Evolutionary conservation across 2,329 filamentous ascomycete genomes (phyloP).

Genomic region (Stagonosporopsis vannaccii): DNA sequence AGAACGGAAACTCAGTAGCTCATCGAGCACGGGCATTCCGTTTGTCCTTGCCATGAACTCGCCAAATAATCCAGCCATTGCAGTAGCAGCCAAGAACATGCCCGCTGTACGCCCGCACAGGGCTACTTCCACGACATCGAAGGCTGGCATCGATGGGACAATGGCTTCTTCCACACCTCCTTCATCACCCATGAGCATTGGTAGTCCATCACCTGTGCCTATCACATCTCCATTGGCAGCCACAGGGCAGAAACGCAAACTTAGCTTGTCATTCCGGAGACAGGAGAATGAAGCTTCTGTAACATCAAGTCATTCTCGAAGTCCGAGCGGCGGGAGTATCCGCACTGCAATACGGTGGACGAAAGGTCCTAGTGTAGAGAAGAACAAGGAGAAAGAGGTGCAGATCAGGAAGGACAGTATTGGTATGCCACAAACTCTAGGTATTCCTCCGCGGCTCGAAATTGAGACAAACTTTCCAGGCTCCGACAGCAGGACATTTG

Average conservation of each 20-base stretch:
- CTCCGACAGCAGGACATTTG: background rate
- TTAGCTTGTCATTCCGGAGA: slow-evolving; percentile 16
- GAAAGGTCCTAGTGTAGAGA: slow-evolving; percentile 23
- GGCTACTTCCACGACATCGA: slow-evolving; percentile 22
- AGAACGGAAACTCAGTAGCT: slow-evolving; percentile 28
- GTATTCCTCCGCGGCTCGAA: slow-evolving; percentile 30
- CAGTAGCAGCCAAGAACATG: slow-evolving; percentile 25
- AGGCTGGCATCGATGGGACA: slow-evolving; percentile 39
- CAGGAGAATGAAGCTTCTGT: slow-evolving; percentile 13
- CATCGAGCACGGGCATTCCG: slow-evolving; percentile 31
- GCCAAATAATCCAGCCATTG: slow-evolving; percentile 40
- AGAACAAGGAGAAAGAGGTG: slow-evolving; percentile 19
- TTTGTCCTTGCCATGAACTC: slow-evolving; percentile 43
- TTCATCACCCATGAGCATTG: slow-evolving; percentile 23
- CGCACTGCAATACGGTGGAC: slow-evolving; percentile 32
- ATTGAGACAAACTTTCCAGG: background rate
- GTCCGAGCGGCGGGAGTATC: slow-evolving; percentile 33
- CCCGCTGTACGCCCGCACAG: slow-evolving; percentile 27
- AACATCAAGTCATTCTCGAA: slow-evolving; percentile 32
- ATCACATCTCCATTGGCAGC: background rate
- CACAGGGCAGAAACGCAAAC: slow-evolving; percentile 9
- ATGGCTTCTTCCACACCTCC: slow-evolving; percentile 39
- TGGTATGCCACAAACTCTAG: slow-evolving; percentile 31
- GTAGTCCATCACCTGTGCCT: background rate
- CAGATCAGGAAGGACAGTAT: slow-evolving; percentile 38